Evolutionary conservation across 1,284 basidiomycete genomes (phyloP).

Genomic region (Leccinum proliferum): DNA sequence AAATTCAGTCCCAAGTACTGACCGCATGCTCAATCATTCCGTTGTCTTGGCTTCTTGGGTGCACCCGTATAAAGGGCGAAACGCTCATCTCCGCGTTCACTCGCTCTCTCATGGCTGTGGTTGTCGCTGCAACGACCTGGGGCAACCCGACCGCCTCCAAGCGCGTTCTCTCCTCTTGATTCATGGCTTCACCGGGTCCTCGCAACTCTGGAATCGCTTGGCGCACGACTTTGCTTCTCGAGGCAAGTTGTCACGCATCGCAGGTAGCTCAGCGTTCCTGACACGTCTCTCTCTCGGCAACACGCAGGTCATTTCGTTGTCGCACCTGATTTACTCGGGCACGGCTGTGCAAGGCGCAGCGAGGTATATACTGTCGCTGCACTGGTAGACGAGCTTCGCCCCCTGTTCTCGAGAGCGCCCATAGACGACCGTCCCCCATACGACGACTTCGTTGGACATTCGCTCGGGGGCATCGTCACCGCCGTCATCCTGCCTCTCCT

Average conservation of each 20-base stretch:
- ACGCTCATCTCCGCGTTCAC: neutral
- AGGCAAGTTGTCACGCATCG: conserved; percentile 5
- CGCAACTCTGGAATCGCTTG: conserved; percentile 8
- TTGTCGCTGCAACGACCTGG: conserved; percentile 8
- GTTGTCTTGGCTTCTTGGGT: neutral
- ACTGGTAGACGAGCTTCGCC: conserved; percentile 12
- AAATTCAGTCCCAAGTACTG: neutral
- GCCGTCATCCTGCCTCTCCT: conserved; percentile 8
- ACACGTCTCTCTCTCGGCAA: neutral
- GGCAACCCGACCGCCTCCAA: conserved; percentile 14
- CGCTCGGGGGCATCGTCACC: conserved; percentile 17
- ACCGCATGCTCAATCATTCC: neutral
- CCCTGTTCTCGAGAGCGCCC: neutral
- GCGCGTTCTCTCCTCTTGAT: conserved; percentile 15
- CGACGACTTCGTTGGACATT: conserved; percentile 16
- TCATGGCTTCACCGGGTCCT: conserved; percentile 11
- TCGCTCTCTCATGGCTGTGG: neutral
- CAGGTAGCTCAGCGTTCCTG: neutral
- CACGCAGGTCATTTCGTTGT: conserved; percentile 14
- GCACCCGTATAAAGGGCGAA: neutral
- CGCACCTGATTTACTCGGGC: conserved; percentile 19
- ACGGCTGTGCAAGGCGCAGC: conserved; percentile 12
- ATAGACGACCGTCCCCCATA: conserved; percentile 1
- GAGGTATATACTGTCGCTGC: conserved; percentile 13
- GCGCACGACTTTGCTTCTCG: conserved; percentile 9